Conservation (phyloP, 2,329 filamentous ascomycete species). For the Rosellinia necatrix region DNA sequence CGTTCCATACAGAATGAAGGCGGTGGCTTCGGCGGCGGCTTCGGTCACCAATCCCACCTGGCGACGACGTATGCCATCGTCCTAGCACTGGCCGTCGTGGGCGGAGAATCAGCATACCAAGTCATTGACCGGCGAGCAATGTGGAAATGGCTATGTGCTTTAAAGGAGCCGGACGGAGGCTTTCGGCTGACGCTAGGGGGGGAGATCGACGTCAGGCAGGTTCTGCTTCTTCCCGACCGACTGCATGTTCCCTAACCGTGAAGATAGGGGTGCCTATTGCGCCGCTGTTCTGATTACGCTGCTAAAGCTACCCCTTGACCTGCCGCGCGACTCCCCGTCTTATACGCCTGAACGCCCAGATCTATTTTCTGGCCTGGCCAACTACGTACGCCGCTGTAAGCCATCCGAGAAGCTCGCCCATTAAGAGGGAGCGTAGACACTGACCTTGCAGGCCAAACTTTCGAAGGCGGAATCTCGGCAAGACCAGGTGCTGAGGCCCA, state of each 20-base stretch:
- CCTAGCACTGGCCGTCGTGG: constrained; percentile 77
- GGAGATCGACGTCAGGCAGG: constrained; percentile 88
- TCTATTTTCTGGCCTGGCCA: constrained; percentile 74
- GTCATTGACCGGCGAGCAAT: constrained; percentile 80
- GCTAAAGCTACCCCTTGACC: constrained; percentile 78
- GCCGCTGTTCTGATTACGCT: constrained; percentile 83
- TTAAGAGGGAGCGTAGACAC: constrained; percentile 26
- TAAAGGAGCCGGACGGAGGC: constrained; percentile 89
- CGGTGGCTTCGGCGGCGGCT: constrained; percentile 93
- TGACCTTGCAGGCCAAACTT: constrained; percentile 74
- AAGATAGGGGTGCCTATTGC: constrained; percentile 82
- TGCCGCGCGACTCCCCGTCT: constrained; percentile 74
- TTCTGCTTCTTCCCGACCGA: constrained; percentile 25
- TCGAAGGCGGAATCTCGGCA: constrained; percentile 89
- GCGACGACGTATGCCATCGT: constrained; percentile 87
- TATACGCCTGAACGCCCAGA: constrained; percentile 64
- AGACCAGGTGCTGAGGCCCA: constrained; percentile 89
- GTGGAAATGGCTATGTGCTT: constrained; percentile 86
- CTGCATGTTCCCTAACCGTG: constrained; percentile 30
- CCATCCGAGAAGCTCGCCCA: constrained; percentile 35
- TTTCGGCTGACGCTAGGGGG: constrained; percentile 86
- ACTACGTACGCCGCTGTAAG: constrained; percentile 82
- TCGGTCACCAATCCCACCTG: constrained; percentile 85
- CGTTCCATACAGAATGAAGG: constrained; percentile 78
- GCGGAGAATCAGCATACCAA: constrained; percentile 73